Base-by-base conservation (phyloP, 768 basidiomycete genomes). In the Pleurotus sapidus region DNA sequence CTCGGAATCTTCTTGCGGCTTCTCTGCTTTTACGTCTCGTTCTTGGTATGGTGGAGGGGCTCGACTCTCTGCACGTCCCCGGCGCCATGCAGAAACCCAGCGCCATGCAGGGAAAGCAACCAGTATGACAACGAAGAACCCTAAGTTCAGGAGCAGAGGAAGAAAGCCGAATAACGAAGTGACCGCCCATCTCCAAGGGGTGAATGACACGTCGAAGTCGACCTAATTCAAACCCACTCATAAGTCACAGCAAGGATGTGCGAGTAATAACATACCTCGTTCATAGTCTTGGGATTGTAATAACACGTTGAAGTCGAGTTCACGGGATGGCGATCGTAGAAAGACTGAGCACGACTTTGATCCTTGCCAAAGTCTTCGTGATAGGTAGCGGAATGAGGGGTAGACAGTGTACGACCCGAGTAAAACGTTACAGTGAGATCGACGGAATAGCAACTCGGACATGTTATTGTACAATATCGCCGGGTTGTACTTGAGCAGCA, bases 141-240 rank as follows among this genome's bases (percentile, higher is more conserved):
- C 30, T 12, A 63, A 39, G n/a, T 53, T 45, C 4, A 63, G 7
- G 38, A 57, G 11, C 4, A 63, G 18, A 2, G 63, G 63, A 0
- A 64, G 46, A 15, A 64, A 62, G 5, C 63, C 63, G 46, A 64
- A 64, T 7, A 64, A 24, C 2, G 63, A 23, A 11, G 61, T 59
- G 42, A 64, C 56, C 2, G 43, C 63, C 63, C 61, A 64, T 57
- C 60, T 64, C 63, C 63, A 64, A 6, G 47, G 18, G 7, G 63
- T 64, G 20, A 60, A 57, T 9, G 37, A 38, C 15, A 62, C 59
- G 37, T 64, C 47, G 54, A 60, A 59, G 3, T 38, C 34, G 30
- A 59, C 55, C 59, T 59, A 17, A 25, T 34, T 9, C 3, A 34
- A 9, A 11, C 11, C 3, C 11, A 12, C 6, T 5, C 0, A 40